phyloP scores from a whole-genome alignment of 768 basidiomycete species.

The Cyclocybe aegerita region DNA sequence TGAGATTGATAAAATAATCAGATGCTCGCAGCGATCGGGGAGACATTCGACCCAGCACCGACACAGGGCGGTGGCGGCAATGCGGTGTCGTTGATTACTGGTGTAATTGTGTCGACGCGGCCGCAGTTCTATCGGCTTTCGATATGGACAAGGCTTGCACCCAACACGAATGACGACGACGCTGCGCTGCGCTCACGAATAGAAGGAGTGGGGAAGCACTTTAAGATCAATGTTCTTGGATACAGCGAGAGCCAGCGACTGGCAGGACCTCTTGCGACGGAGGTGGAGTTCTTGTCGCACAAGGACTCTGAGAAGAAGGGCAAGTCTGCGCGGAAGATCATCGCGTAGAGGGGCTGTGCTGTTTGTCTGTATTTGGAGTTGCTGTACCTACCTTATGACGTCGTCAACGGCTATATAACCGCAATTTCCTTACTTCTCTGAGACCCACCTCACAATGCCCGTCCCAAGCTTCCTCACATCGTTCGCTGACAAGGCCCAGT shows the following conservation, averaged over 20 bases:
- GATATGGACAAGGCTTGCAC: constrained; percentile 95
- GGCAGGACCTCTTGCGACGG: constrained; percentile 85
- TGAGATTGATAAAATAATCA: constrained; percentile 27
- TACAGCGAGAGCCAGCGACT: constrained; percentile 73
- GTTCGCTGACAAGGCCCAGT: constrained; percentile 77
- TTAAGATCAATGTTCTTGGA: constrained; percentile 89
- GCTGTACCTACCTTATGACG: constrained; percentile 24
- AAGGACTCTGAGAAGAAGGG: constrained; percentile 96
- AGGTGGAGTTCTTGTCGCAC: constrained; percentile 93
- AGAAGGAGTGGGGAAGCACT: constrained; percentile 82
- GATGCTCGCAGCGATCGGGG: constrained; percentile 99
- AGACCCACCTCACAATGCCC: constrained; percentile 42
- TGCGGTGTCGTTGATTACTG: constrained; percentile 74
- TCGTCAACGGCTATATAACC: constrained; percentile 17
- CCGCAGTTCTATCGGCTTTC: constrained; percentile 95
- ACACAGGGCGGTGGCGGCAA: constrained; percentile 42
- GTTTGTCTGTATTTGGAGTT: constrained; percentile 27
- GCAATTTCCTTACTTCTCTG: constrained; percentile 11
- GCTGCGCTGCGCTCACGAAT: constrained; percentile 69
- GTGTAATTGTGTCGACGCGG: constrained; percentile 92
- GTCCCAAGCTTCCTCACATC: constrained; percentile 63
- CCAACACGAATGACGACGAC: constrained; percentile 49
- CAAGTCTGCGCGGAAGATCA: constrained; percentile 77
- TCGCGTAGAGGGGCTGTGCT: constrained; percentile 45
- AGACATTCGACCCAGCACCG: constrained; percentile 93